Base-by-base conservation (phyloP, 164 flowering plant species). In the Buxus sempervirens region DNA sequence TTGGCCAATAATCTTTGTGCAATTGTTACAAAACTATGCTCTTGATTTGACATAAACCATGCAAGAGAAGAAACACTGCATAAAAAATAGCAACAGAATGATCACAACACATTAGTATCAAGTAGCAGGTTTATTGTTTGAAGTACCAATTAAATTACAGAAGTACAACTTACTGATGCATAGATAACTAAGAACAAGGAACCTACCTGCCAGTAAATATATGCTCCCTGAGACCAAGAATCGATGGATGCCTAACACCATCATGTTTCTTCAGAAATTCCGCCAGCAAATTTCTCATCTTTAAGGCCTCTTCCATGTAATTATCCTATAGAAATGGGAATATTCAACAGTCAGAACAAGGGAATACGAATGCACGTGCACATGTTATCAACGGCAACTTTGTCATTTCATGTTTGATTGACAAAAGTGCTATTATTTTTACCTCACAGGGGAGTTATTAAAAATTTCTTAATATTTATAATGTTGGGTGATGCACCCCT, bases 1-100 rank as follows among this genome's bases (percentile, higher is more conserved):
- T 86, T 90, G 57, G 98, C 99, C 77, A 96, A 73, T 73, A 96
- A 71, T 77, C 99, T 85, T 74, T 96, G 99, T 38, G 97, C 98
- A 79, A 93, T 90, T 19, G 99, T 96, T 3, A 96, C 98, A 82
- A 96, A 93, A 82, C 98, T 96, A 19, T 89, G 89, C 78, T 96
- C 99, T 76, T 96, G 99, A 85, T 88, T 89, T 45, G 99, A 90
- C 99, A 96, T 96, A 80, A 96, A 86, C 90, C 90, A 90, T 36
- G 98, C 98, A 77, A 94, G 93, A 73, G 97, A 91, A 71, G 98
- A 94, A 79, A 94, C 96, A 87, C 97, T 94, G 90, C 78, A 83
- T 54, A 45, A 57, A 45, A 57, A 49, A 19, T 7, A 53, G 48
- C 19, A 69, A 62, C 58, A 57, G 19, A 36, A 26, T 36, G 51